Evolutionary conservation across 2,329 filamentous ascomycete genomes (phyloP).

Genomic region (Microdochium trichocladiopsis): DNA sequence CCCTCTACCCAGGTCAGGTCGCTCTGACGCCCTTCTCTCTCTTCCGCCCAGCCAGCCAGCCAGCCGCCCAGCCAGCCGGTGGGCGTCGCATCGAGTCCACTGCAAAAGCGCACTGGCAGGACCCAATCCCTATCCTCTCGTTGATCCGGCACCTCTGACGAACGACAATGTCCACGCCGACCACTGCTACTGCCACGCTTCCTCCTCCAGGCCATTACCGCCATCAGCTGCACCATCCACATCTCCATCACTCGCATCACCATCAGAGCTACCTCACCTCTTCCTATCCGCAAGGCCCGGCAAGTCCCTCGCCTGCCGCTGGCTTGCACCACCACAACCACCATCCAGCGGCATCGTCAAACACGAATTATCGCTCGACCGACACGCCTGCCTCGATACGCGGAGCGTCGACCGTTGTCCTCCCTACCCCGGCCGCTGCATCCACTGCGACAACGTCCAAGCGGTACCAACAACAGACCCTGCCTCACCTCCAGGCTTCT

Average conservation of each 20-base stretch:
- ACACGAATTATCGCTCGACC: neutral
- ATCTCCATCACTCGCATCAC: slow-evolving; percentile 22
- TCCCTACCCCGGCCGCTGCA: neutral
- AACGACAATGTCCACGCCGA: slow-evolving; percentile 69
- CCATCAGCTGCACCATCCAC: slow-evolving; percentile 10
- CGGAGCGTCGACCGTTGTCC: neutral
- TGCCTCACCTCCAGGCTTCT: neutral
- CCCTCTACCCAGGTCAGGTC: too few species aligned
- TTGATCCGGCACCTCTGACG: neutral
- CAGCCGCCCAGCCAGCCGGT: neutral
- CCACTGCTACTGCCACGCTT: slow-evolving; percentile 66
- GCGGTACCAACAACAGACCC: neutral
- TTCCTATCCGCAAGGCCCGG: slow-evolving; percentile 1
- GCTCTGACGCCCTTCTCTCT: too few species aligned
- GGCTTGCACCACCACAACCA: neutral
- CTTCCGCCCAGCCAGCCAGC: neutral
- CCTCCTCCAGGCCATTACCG: slow-evolving; percentile 46
- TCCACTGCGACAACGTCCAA: neutral
- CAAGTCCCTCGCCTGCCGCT: slow-evolving; percentile 9
- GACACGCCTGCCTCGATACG: neutral
- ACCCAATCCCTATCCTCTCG: neutral
- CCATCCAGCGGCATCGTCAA: neutral
- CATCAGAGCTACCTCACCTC: slow-evolving; percentile 26
- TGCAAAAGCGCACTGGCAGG: too few species aligned
- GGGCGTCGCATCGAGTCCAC: neutral